A percentile compares a stretch with the other conserved stretches of the same genome.
phyloP scores from a whole-genome alignment of 768 basidiomycete genomes.

The Dendrothele bispora region DNA sequence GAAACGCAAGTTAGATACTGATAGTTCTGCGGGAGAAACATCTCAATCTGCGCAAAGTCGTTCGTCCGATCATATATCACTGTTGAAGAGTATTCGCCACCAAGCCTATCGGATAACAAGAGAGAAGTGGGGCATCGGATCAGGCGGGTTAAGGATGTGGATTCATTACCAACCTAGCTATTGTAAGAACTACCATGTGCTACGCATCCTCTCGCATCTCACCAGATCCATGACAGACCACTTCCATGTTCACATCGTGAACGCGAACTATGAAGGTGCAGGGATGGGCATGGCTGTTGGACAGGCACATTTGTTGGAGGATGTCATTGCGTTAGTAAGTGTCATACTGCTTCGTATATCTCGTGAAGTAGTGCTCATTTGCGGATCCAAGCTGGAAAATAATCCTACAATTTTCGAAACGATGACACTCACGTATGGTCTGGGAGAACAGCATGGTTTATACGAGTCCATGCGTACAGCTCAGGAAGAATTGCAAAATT shows the following conservation, averaged over 20 bases:
- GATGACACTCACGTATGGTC: constrained; percentile 78
- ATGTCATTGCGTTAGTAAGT: constrained; percentile 81
- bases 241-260: constrained; percentile 92
- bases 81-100: constrained; percentile 66
- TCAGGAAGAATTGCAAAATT: constrained; percentile 19
- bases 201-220: not conserved
- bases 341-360: constrained; percentile 6
- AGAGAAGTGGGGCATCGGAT: constrained; percentile 64
- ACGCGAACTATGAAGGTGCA: constrained; percentile 61
- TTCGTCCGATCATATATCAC: constrained; percentile 53
- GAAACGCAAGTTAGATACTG: not conserved
- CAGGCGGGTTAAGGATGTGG: constrained; percentile 71
- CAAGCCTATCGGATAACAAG: constrained; percentile 53
- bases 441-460: constrained; percentile 82
- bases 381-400: constrained; percentile 57
- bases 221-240: constrained; percentile 58
- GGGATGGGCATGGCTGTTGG: constrained; percentile 79
- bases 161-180: constrained; percentile 97
- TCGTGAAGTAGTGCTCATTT: not conserved
- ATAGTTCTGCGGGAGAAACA: not conserved
- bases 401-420: constrained; percentile 59
- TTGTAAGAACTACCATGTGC: constrained; percentile 52
- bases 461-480: constrained; percentile 45
- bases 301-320: constrained; percentile 91
- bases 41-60: not conserved